phyloP scores from a whole-genome alignment of 2,329 filamentous ascomycete genomes.

The Alternaria atra region DNA sequence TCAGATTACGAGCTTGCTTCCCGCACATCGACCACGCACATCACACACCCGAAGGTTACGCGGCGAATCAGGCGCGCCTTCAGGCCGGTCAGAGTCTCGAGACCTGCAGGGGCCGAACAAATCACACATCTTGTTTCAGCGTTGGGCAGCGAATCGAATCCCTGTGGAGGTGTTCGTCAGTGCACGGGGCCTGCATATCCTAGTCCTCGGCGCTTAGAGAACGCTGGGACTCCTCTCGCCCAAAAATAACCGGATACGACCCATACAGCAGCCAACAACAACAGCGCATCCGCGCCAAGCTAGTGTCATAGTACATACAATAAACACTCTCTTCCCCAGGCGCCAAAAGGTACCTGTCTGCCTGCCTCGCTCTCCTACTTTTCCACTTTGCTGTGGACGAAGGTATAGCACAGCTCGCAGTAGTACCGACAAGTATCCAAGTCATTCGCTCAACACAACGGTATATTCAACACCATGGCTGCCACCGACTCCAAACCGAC shows the following conservation, averaged over 20 bases:
- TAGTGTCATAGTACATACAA: conserved; percentile 38
- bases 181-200: conserved; percentile 29
- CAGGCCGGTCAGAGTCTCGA: conserved; percentile 24
- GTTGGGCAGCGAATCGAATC: conserved; percentile 29
- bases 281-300: conserved; percentile 39
- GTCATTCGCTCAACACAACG: conserved; percentile 40
- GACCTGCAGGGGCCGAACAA: conserved; percentile 49
- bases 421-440: conserved; percentile 29
- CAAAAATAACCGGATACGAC: conserved; percentile 32
- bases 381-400: conserved; percentile 39
- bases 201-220: conserved; percentile 43
- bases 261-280: conserved; percentile 46
- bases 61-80: conserved; percentile 39
- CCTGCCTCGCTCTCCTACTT: conserved; percentile 38
- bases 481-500: conserved; percentile 53
- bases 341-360: conserved; percentile 37
- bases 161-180: conserved; percentile 24
- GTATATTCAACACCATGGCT: conserved; percentile 45
- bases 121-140: conserved; percentile 50
- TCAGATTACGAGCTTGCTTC: conserved; percentile 32
- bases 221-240: conserved; percentile 40
- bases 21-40: conserved; percentile 36
- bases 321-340: conserved; percentile 44
- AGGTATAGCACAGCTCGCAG: conserved; percentile 37
- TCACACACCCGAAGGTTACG: conserved; percentile 32